phyloP scores from a whole-genome alignment of 345 rosid genomes.

The Acer negundo region DNA sequence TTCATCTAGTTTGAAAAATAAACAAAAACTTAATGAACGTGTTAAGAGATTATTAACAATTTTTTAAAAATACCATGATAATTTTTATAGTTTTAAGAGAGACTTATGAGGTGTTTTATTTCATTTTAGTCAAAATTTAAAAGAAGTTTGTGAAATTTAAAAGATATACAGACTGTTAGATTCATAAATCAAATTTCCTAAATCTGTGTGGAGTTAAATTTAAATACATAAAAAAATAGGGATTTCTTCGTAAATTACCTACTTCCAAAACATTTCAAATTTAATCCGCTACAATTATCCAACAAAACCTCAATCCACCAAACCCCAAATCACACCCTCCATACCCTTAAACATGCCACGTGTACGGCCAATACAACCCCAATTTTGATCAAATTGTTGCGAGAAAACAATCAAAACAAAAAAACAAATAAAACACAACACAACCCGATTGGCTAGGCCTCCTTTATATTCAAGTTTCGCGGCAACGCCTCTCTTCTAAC shows the following conservation, averaged over 20 bases:
- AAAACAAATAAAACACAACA: slow-evolving; percentile 20
- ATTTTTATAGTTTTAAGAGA: no score
- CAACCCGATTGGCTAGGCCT: slow-evolving; percentile 31
- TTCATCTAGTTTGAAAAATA: no score
- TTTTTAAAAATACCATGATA: no score
- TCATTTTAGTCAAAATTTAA: no score
- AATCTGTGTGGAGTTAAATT: no score
- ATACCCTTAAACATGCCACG: not conserved
- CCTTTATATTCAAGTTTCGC: slow-evolving; percentile 87
- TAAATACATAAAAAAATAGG: not conserved
- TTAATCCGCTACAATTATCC: slow-evolving; percentile 11
- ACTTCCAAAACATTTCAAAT: slow-evolving; percentile 6
- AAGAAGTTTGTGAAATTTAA: no score
- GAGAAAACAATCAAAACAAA: not conserved
- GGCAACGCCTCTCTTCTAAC: slow-evolving; percentile 44
- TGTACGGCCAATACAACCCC: not conserved
- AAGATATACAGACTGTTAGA: no score
- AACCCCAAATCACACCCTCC: slow-evolving; percentile 10
- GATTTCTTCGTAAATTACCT: not conserved
- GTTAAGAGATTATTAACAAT: no score
- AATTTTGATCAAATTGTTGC: not conserved
- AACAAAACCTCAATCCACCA: not conserved
- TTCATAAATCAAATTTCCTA: no score
- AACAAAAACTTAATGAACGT: no score
- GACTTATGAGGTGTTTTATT: no score